These are phyloP conservation scores for Jaltomata sinuosa DNA, from an alignment of 257 asterid genomes.

Conservation along the genomic window DNA sequence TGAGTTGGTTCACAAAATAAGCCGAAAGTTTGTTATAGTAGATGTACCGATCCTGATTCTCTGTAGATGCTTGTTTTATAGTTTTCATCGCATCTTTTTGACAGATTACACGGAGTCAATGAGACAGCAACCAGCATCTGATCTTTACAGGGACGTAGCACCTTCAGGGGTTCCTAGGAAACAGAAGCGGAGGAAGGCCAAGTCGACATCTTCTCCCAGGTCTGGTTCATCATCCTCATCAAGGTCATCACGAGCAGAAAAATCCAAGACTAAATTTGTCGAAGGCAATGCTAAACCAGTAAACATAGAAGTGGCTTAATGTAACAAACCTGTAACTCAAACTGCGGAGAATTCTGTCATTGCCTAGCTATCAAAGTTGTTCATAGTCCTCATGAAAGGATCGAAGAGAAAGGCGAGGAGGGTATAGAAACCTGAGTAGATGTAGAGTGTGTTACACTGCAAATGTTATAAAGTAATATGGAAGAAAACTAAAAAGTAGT, in stretches of 20 bases:
- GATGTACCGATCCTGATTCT: background rate
- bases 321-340: background rate
- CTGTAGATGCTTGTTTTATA: background rate
- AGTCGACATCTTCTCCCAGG: slow-evolving; percentile 41
- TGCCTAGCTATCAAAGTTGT: background rate
- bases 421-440: background rate
- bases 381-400: background rate
- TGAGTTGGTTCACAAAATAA: background rate
- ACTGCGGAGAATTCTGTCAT: background rate
- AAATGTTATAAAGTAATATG: background rate
- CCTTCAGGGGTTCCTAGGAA: slow-evolving; percentile 30
- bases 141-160: slow-evolving; percentile 26
- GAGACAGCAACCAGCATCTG: slow-evolving; percentile 33
- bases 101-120: slow-evolving; percentile 47
- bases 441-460: background rate
- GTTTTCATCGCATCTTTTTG: background rate
- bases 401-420: background rate
- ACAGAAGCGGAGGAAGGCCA: slow-evolving; percentile 55
- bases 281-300: slow-evolving; percentile 38
- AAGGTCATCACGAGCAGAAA: slow-evolving; percentile 33
- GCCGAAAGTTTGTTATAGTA: background rate
- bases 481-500: background rate
- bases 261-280: slow-evolving; percentile 42
- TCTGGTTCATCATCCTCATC: slow-evolving; percentile 37
- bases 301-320: slow-evolving; percentile 62